Evolutionary conservation across 1,284 basidiomycete genomes (phyloP).

Genomic region (Cryptococcus hybrid): DNA sequence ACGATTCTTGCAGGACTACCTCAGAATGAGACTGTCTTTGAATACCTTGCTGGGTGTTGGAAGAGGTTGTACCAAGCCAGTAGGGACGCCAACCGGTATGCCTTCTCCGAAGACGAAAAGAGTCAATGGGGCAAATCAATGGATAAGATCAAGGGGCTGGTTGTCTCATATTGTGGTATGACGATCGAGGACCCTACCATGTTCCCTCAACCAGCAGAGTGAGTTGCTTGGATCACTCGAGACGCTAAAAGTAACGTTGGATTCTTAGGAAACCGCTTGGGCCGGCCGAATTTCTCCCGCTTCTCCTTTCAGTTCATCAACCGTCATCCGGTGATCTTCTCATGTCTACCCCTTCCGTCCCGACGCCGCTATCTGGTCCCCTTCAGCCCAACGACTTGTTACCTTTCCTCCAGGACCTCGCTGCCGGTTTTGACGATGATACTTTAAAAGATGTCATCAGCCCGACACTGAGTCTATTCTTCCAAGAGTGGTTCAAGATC

Average conservation of each 20-base stretch:
- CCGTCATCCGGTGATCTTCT: conserved; percentile 56
- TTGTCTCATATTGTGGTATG: conserved; percentile 88
- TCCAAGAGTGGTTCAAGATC: conserved; percentile 50
- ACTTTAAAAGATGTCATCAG: conserved; percentile 53
- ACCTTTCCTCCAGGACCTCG: conserved; percentile 53
- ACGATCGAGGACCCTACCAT: conserved; percentile 84
- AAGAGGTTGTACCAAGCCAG: conserved; percentile 68
- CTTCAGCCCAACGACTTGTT: conserved; percentile 48
- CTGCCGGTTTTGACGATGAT: conserved; percentile 48
- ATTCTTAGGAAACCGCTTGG: conserved; percentile 63
- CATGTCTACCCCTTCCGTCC: conserved; percentile 35
- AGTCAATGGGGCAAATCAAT: conserved; percentile 62
- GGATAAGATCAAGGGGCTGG: conserved; percentile 70
- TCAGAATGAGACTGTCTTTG: conserved; percentile 75
- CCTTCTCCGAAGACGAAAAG: conserved; percentile 62
- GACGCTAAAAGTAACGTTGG: not conserved
- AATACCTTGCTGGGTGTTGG: conserved; percentile 91
- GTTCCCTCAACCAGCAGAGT: conserved; percentile 84
- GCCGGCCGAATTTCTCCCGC: conserved; percentile 68
- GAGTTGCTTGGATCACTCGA: conserved; percentile 36
- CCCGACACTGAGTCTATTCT: conserved; percentile 49
- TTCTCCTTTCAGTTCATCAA: conserved; percentile 63
- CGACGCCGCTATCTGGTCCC: conserved; percentile 9
- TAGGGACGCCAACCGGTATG: conserved; percentile 61
- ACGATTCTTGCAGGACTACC: conserved; percentile 77